A percentile compares a stretch with the other conserved stretches of the same genome.
Conservation (phyloP, 805 yeast species). For the Metschnikowia shivogae region DNA sequence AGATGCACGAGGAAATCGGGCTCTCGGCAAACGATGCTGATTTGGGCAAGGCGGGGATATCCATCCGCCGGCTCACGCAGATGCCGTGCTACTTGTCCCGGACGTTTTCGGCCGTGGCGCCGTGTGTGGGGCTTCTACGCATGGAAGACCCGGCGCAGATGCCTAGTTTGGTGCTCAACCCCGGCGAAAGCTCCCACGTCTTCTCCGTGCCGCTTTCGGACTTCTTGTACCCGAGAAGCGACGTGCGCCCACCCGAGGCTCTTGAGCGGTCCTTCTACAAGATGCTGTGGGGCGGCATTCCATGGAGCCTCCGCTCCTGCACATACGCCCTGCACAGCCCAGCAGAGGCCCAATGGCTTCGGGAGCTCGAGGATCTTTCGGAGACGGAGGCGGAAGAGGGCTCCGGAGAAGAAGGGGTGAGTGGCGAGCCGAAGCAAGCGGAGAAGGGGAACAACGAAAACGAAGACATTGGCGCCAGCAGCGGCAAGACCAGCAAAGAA, state of each 20-base stretch:
- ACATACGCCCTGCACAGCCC: constrained; percentile 53
- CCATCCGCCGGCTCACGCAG: constrained; percentile 54
- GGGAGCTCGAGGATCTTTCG: constrained; percentile 50
- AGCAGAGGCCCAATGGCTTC: constrained; percentile 61
- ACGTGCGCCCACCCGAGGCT: constrained; percentile 27
- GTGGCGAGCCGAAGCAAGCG: constrained; percentile 29
- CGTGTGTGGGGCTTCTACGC: constrained; percentile 65
- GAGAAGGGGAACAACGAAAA: neutral
- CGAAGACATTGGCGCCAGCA: too few relatives aligned
- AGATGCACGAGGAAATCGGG: constrained; percentile 86
- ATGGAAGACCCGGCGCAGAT: constrained; percentile 21
- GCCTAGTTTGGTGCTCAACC: constrained; percentile 52
- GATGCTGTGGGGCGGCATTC: constrained; percentile 68
- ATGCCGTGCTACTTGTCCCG: constrained; percentile 81
- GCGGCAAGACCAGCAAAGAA: too few relatives aligned
- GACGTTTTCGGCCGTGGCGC: constrained; percentile 78
- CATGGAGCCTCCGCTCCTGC: constrained; percentile 61
- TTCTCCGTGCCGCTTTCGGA: constrained; percentile 70
- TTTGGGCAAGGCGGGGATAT: constrained; percentile 45
- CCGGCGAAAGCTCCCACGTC: constrained; percentile 71
- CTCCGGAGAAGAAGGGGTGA: constrained; percentile 10
- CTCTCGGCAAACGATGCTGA: constrained; percentile 47
- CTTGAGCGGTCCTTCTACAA: constrained; percentile 29
- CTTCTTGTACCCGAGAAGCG: constrained; percentile 38
- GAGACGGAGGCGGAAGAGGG: constrained; percentile 45